A percentile compares a stretch with the other conserved stretches of the same genome.
Evolutionary conservation across 108 stramenopile species (phyloP).

Genomic region (Tribonema minus): DNA sequence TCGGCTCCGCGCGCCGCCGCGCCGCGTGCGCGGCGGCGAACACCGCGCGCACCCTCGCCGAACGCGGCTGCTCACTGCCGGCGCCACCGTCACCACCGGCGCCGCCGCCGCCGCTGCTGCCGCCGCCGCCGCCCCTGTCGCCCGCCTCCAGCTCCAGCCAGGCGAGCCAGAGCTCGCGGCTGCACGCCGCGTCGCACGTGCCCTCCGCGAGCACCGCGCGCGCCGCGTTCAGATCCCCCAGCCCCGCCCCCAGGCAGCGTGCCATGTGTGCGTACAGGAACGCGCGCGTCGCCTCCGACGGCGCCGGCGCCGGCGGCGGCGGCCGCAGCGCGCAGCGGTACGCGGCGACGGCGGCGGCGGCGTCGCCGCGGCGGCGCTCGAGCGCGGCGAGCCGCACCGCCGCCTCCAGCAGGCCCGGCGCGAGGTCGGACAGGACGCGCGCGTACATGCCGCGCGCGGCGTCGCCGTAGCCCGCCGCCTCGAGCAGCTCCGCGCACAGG

Average conservation of each 20-base stretch:
- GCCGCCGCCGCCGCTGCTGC: too few species aligned
- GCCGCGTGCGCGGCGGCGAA: slow-evolving; percentile 5
- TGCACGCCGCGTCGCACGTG: slow-evolving; percentile 9
- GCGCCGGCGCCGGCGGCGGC: background rate
- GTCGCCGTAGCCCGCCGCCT: slow-evolving; percentile 14
- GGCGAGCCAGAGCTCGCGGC: slow-evolving; percentile 37
- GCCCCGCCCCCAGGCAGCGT: slow-evolving; percentile 6
- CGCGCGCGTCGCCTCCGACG: slow-evolving; percentile 16
- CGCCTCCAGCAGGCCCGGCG: slow-evolving; percentile 33
- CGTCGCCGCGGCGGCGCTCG: slow-evolving; percentile 18
- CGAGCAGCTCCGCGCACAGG: slow-evolving; percentile 18
- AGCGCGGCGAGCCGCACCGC: slow-evolving; percentile 19
- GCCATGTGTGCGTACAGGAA: slow-evolving; percentile 28
- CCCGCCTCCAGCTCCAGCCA: slow-evolving; percentile 32
- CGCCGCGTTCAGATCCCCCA: slow-evolving; percentile 13
- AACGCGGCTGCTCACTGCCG: too few species aligned
- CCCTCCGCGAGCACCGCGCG: background rate
- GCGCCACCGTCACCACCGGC: too few species aligned
- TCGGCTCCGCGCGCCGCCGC: background rate
- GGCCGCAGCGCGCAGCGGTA: slow-evolving; percentile 18
- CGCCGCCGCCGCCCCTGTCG: too few species aligned
- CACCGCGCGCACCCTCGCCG: slow-evolving; percentile 2
- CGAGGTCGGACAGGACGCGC: slow-evolving; percentile 3
- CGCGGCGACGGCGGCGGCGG: slow-evolving; percentile 6
- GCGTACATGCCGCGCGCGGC: slow-evolving; percentile 14